These are phyloP conservation scores for Daedaleopsis nitida DNA, from an alignment of 768 basidiomycete genomes.

Conservation along the genomic window DNA sequence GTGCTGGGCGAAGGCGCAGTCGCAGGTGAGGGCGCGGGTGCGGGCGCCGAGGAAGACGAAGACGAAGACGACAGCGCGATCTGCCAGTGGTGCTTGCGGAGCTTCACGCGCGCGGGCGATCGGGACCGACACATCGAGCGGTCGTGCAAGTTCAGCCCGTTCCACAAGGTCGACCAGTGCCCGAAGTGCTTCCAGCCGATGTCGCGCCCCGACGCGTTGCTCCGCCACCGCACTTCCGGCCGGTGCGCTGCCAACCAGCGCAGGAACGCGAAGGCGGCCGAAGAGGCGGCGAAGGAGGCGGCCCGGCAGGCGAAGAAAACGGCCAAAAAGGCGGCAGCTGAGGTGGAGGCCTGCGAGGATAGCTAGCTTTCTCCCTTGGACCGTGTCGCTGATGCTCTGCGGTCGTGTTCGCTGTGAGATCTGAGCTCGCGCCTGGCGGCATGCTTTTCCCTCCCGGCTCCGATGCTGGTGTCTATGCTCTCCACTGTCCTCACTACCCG, in stretches of 20 bases:
- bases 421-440: neutral
- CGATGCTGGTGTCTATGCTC: neutral
- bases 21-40: no score
- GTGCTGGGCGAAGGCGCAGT: neutral
- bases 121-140: conserved; percentile 5
- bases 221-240: conserved; percentile 5
- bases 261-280: neutral
- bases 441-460: conserved; percentile 1
- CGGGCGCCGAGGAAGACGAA: no score
- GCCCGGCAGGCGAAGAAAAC: neutral
- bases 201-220: conserved; percentile 11
- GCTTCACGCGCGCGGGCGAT: conserved; percentile 10
- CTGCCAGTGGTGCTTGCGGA: conserved; percentile 1
- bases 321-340: neutral
- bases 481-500: neutral
- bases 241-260: neutral
- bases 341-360: neutral
- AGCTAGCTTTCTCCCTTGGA: neutral
- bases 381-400: neutral
- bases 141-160: conserved; percentile 10
- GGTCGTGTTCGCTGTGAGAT: neutral
- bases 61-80: neutral
- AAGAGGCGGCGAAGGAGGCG: neutral
- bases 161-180: neutral
- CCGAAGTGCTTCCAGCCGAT: conserved; percentile 4